These are phyloP conservation scores for Coelastrella sp. DNA, from an alignment of 139 green algal genomes.

Conservation along the genomic window DNA sequence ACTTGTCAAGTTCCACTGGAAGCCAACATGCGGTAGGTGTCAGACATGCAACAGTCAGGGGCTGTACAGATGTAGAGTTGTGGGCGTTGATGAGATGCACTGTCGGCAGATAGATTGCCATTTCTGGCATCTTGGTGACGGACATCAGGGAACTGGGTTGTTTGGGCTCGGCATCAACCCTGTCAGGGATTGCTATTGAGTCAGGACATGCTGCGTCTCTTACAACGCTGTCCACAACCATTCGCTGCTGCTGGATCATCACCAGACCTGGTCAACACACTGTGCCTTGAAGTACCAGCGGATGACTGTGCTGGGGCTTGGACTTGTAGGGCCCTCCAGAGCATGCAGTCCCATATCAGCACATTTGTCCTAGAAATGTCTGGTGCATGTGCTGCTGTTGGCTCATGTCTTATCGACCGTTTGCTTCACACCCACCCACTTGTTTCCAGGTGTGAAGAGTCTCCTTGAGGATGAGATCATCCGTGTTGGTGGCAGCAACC, in stretches of 20 bases:
- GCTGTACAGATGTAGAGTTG: background rate
- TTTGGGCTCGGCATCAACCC: too few relatives aligned
- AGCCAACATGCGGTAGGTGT: conserved; percentile 80
- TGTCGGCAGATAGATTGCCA: too few relatives aligned
- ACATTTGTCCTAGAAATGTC: background rate
- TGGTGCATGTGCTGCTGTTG: background rate
- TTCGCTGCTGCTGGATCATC: too few relatives aligned
- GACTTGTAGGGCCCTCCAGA: too few relatives aligned
- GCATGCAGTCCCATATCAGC: background rate
- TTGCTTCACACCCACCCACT: background rate
- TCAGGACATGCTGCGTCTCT: too few relatives aligned
- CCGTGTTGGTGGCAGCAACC: conserved; percentile 91
- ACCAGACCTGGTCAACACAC: too few relatives aligned
- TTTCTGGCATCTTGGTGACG: too few relatives aligned
- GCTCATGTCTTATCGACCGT: background rate
- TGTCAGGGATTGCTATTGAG: too few relatives aligned
- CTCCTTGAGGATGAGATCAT: conserved; percentile 94
- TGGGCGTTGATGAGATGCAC: too few relatives aligned
- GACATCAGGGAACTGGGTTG: background rate
- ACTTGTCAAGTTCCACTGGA: conserved; percentile 99
- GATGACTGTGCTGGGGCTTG: too few relatives aligned
- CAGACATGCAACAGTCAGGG: background rate
- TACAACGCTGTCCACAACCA: too few relatives aligned
- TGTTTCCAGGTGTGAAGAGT: conserved; percentile 76
- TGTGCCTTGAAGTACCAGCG: too few relatives aligned